These are phyloP conservation scores for Clitoria ternatea DNA, from an alignment of 306 rosid genomes.

Conservation along the genomic window DNA sequence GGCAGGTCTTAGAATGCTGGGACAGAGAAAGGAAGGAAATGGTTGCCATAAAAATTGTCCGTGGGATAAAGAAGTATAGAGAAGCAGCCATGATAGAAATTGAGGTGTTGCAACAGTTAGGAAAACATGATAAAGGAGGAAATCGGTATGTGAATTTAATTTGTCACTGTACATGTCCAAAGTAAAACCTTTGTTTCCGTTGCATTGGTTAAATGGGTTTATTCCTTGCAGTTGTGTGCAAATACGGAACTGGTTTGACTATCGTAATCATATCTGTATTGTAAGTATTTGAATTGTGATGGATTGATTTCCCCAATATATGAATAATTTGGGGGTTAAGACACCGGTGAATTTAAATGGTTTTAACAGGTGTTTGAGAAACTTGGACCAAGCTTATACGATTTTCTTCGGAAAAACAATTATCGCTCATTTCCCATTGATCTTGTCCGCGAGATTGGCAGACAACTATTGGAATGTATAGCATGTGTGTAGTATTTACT, in stretches of 20 bases:
- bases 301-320: conserved; percentile 83
- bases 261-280: conserved; percentile 99
- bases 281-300: conserved; percentile 91
- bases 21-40: conserved; percentile 85
- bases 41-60: conserved; percentile 92
- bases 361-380: conserved; percentile 99
- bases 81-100: conserved; percentile 99
- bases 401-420: conserved; percentile 99
- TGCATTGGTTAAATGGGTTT: conserved; percentile 72
- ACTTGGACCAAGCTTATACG: conserved; percentile 99
- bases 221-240: conserved; percentile 99
- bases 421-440: conserved; percentile 99
- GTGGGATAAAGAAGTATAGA: conserved; percentile 81
- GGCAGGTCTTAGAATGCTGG: conserved; percentile 98
- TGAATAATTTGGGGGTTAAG: conserved; percentile 69
- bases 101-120: conserved; percentile 88
- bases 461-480: conserved; percentile 99
- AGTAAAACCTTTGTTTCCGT: conserved; percentile 22
- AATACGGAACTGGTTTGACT: conserved; percentile 99
- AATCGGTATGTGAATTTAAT: conserved; percentile 59
- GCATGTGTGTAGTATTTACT: conserved; percentile 98
- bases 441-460: conserved; percentile 98
- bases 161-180: background rate
- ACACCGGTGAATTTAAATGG: conserved; percentile 83
- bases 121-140: conserved; percentile 86